Base-by-base conservation (phyloP, 2,329 filamentous ascomycete genomes). In the Stemphylium vesicarium region DNA sequence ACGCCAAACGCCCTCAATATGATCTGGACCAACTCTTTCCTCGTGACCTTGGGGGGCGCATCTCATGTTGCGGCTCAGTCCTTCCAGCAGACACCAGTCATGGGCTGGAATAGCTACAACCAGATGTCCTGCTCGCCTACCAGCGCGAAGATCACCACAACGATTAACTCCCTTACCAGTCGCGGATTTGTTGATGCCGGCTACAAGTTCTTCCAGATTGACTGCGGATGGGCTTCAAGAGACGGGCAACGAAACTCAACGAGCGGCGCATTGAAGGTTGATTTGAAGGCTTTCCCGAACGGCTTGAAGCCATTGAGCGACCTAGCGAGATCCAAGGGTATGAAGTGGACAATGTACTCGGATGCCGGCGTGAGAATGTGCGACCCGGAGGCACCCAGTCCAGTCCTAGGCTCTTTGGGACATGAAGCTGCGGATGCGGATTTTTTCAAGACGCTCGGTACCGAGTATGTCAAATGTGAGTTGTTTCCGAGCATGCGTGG, bases 331-430 rank as follows among this genome's bases (percentile, higher is more conserved):
- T 58, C 49, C n/a, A 65, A 65, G 35, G 62, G 60, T 8, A 65
- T 65, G 62, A 65, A 65, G 37, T 64, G 62, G 60, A 59, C 62
- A 4, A 65, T 65, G 62, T 65, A 65, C 36, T 64, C 60, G 9
- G 62, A 65, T 45, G 62, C 62, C 1, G 62, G 62, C 6, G 58
- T 60, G 7, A 50, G 60, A 26, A 65, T 65, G 62, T 65, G 62
- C 37, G 62, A 64, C 35, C 41, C 56, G 2, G 36, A 64, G 36
- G 41, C 46, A 32, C 60, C 62, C 6, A 64, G 59, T 32, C 62
- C 62, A 6, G 59, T 64, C 26, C 15, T 57, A 5, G 62, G 60
- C 7, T 55, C 54, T 9, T 38, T 65, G 16, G 60, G 60, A 1
- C 51, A 65, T 7, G 62, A 65, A 40, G 58, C 60, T 29, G 56